These are phyloP conservation scores for Fusarium acutatum DNA, from an alignment of 2,329 filamentous ascomycete genomes.

Conservation along the genomic window DNA sequence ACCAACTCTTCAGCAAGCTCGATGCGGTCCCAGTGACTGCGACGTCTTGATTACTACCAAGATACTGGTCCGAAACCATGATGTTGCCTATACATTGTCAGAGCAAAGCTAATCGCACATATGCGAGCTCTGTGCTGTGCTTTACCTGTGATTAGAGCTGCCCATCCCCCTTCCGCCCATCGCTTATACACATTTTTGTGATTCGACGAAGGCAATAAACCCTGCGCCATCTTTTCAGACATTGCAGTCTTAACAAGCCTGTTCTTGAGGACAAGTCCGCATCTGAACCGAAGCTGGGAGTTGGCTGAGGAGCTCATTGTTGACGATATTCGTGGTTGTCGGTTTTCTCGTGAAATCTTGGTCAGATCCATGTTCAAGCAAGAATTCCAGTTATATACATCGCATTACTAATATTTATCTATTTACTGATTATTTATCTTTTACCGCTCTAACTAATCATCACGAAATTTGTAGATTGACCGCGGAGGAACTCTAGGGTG, in stretches of 20 bases:
- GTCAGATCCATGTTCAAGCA: accelerated
- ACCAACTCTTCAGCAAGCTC: background rate
- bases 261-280: background rate
- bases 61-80: background rate
- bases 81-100: background rate
- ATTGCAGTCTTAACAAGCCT: background rate
- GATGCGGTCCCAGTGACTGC: background rate
- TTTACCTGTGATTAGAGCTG: background rate
- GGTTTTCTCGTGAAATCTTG: background rate
- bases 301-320: accelerated
- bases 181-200: background rate
- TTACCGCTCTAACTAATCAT: accelerated
- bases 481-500: background rate
- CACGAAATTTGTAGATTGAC: accelerated
- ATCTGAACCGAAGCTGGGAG: accelerated
- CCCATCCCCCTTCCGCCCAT: background rate
- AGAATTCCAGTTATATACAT: too few relatives aligned
- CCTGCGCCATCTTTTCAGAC: background rate
- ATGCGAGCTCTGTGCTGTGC: accelerated
- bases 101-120: accelerated
- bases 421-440: accelerated
- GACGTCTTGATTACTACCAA: background rate
- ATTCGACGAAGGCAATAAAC: background rate
- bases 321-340: accelerated
- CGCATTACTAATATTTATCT: accelerated